Base-by-base conservation (phyloP, 345 rosid genomes). In the Clausena lansium region DNA sequence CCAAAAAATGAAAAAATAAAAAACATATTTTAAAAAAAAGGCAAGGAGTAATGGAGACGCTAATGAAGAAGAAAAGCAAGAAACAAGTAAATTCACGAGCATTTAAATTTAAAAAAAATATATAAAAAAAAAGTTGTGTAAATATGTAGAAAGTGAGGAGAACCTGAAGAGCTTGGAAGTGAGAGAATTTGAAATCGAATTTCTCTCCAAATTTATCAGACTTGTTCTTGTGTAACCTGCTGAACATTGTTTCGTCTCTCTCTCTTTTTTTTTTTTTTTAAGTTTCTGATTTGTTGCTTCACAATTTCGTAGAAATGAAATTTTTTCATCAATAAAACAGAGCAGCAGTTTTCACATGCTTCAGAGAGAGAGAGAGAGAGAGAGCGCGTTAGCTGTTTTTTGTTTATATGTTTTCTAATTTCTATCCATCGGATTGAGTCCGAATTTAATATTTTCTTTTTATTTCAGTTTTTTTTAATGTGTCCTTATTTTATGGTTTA, bases 151-250 rank as follows among this genome's bases (percentile, higher is more conserved):
- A 68, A 20, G 38, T 47, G 67, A 47, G 61, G 32, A 20, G 71
- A 71, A 89, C 92, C 92, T 89, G 88, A 78, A 83, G 84, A 77
- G 84, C 87, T 66, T 86, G 88, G 22, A 89, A 81, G 79, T 77
- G 78, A 25, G 90, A 87, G 86, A 91, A 81, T 71, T 76, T 80
- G 89, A 91, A 86, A 78, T 86, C 84, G 71, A 86, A 75, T 81
- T 80, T 82, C 55, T 86, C 87, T 30, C 86, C 88, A 38, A 63
- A 63, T 77, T 84, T 87, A 28, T 81, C 83, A 6, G 91, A 78
- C 78, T 80, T 88, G 73, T 83, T 88, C 76, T 80, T 89, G 74
- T 75, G 85, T 19, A 84, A 79, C 81, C 85, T 85, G 80, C 85
- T 86, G 81, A 91, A 91, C 94, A 91, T 91, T 32, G 58, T 78